Percentiles rank a stretch among this genome's conserved stretches.
phyloP scores from a whole-genome alignment of 2,329 filamentous ascomycete species.

The Fusarium agapanthi region DNA sequence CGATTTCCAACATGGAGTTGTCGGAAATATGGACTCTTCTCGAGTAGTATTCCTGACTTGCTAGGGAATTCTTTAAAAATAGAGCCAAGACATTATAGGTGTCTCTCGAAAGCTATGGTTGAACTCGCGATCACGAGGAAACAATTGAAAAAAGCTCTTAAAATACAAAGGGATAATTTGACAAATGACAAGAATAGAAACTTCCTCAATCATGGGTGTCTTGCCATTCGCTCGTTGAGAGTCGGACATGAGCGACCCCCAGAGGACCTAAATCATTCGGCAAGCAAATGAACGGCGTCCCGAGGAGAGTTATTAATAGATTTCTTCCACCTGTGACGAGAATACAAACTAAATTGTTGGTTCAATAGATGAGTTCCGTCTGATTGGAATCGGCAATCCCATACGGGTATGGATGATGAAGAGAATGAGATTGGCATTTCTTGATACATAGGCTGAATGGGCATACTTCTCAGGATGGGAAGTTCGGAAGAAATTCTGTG shows the following conservation, averaged over 20 bases:
- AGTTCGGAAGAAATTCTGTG: accelerated
- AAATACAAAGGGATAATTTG: neutral
- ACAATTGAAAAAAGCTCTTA: neutral
- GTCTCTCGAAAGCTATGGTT: neutral
- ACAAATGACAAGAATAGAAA: neutral
- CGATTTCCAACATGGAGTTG: neutral
- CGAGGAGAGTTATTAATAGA: too few relatives aligned
- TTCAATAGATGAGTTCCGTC: neutral
- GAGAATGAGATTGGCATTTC: neutral
- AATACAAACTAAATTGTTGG: neutral
- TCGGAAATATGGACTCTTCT: neutral
- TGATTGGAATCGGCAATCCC: too few relatives aligned
- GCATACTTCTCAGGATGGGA: neutral
- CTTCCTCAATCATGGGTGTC: neutral
- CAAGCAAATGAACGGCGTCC: neutral
- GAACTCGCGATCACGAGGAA: neutral
- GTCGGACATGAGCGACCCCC: too few relatives aligned
- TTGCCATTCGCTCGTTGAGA: neutral
- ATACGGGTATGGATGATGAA: neutral
- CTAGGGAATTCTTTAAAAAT: neutral
- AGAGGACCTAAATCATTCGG: neutral
- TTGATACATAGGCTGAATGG: neutral
- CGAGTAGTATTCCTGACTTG: neutral
- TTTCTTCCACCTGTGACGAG: neutral
- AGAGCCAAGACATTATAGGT: neutral